Evolutionary conservation across 2,329 filamentous ascomycete species (phyloP).

Genomic region (Allantophomopsis cytisporea): DNA sequence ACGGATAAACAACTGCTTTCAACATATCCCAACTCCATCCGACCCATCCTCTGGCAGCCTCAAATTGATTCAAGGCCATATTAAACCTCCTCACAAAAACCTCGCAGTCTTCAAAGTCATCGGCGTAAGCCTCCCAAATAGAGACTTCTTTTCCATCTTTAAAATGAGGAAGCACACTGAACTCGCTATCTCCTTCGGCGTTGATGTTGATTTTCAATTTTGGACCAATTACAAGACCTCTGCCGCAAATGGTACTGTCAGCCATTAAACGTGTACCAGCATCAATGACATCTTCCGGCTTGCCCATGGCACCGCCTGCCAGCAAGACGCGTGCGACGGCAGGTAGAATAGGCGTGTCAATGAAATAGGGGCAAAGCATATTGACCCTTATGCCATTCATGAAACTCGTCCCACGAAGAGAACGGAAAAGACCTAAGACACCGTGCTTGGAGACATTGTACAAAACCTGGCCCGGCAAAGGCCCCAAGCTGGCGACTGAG

Average conservation of each 20-base stretch:
- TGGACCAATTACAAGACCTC: constrained; percentile 43
- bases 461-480: constrained; percentile 29
- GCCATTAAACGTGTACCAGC: constrained; percentile 48
- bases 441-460: constrained; percentile 54
- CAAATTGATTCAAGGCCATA: constrained; percentile 35
- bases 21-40: constrained; percentile 21
- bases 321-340: constrained; percentile 32
- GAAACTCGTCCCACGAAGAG: constrained; percentile 35
- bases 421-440: constrained; percentile 49
- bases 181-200: constrained; percentile 22
- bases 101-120: constrained; percentile 43
- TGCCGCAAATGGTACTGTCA: constrained; percentile 39
- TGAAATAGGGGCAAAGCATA: constrained; percentile 54
- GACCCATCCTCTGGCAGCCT: constrained; percentile 35
- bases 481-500: constrained; percentile 41
- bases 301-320: constrained; percentile 39
- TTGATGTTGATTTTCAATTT: constrained; percentile 26
- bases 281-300: constrained; percentile 44
- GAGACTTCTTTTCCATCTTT: constrained; percentile 22
- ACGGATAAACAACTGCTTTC: constrained; percentile 10
- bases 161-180: constrained; percentile 8
- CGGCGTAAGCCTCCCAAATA: constrained; percentile 46
- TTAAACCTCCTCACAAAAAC: constrained; percentile 39
- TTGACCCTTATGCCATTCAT: constrained; percentile 44
- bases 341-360: constrained; percentile 44